Conservation (phyloP, 805 yeast genomes). For the Candida schatavii region DNA sequence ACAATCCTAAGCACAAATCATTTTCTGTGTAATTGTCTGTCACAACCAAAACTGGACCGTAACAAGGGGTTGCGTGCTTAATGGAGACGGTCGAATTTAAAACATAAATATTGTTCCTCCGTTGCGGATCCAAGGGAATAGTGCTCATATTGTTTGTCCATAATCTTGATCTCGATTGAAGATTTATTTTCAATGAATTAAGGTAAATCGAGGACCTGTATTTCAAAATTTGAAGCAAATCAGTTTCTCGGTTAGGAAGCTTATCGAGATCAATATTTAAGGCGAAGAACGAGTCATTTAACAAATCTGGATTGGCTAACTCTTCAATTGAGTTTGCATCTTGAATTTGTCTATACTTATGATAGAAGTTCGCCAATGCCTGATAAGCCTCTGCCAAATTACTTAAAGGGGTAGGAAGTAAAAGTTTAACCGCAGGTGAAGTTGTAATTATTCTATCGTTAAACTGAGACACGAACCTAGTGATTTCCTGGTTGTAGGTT, state of each 20-base stretch:
- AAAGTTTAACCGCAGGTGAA: conserved; percentile 80
- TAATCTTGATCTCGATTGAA: conserved; percentile 43
- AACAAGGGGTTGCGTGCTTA: conserved; percentile 85
- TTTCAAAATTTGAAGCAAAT: conserved; percentile 35
- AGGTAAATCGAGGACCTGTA: conserved; percentile 33
- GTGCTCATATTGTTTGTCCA: conserved; percentile 38
- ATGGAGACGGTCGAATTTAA: conserved; percentile 80
- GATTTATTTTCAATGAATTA: conserved; percentile 51
- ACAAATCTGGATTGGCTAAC: conserved; percentile 24
- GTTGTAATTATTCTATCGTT: conserved; percentile 62
- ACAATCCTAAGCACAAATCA: conserved; percentile 87
- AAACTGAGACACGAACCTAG: conserved; percentile 36
- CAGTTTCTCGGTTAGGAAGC: conserved; percentile 37
- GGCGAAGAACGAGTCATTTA: conserved; percentile 21
- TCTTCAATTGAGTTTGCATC: conserved; percentile 14
- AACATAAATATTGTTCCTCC: conserved; percentile 76
- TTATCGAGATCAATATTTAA: conserved; percentile 22
- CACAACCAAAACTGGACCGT: conserved; percentile 82
- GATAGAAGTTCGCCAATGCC: conserved; percentile 21
- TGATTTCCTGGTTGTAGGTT: conserved; percentile 19
- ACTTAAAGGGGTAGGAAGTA: conserved; percentile 60
- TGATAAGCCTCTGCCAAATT: conserved; percentile 54
- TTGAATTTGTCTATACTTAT: conserved; percentile 20
- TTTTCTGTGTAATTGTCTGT: conserved; percentile 89
- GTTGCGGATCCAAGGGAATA: conserved; percentile 41